Evolutionary conservation across 2,329 filamentous ascomycete genomes (phyloP).

Genomic region (Paecilomyces sp.): DNA sequence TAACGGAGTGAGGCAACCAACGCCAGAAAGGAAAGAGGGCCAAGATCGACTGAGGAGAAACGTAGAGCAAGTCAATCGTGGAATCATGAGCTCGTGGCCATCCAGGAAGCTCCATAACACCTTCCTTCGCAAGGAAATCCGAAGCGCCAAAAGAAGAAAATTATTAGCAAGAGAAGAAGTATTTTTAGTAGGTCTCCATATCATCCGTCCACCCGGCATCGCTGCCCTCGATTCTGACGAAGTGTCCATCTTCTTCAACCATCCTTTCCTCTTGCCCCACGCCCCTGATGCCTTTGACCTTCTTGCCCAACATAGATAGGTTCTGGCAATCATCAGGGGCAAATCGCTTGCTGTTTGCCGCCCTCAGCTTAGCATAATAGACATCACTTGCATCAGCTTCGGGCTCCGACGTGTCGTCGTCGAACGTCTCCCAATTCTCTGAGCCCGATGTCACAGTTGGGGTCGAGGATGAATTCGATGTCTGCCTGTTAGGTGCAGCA

Average conservation of each 20-base stretch:
- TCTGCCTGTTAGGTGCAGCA: constrained; percentile 53
- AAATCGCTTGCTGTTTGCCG: constrained; percentile 60
- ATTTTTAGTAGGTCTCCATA: constrained; percentile 31
- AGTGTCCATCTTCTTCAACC: constrained; percentile 34
- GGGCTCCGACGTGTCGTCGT: constrained; percentile 64
- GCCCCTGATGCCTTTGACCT: constrained; percentile 40
- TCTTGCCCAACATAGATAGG: constrained; percentile 29
- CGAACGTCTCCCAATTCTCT: constrained; percentile 97
- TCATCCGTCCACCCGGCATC: constrained; percentile 51
- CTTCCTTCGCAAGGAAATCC: constrained; percentile 7
- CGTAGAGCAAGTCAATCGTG: constrained; percentile 13
- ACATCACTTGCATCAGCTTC: constrained; percentile 68
- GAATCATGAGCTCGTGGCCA: constrained; percentile 17
- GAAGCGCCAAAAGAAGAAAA: constrained; percentile 10
- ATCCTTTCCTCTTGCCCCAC: constrained; percentile 37
- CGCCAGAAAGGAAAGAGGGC: neutral
- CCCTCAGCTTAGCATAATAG: constrained; percentile 72
- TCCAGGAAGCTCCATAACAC: constrained; percentile 12
- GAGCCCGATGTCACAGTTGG: constrained; percentile 69
- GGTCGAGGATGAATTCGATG: constrained; percentile 61
- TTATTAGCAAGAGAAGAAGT: constrained; percentile 4
- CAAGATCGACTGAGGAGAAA: neutral
- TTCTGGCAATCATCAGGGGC: constrained; percentile 30
- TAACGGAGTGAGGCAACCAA: neutral
- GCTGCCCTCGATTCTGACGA: constrained; percentile 42